phyloP scores from a whole-genome alignment of 305 asterid genomes.

The Fraxinus platypoda region DNA sequence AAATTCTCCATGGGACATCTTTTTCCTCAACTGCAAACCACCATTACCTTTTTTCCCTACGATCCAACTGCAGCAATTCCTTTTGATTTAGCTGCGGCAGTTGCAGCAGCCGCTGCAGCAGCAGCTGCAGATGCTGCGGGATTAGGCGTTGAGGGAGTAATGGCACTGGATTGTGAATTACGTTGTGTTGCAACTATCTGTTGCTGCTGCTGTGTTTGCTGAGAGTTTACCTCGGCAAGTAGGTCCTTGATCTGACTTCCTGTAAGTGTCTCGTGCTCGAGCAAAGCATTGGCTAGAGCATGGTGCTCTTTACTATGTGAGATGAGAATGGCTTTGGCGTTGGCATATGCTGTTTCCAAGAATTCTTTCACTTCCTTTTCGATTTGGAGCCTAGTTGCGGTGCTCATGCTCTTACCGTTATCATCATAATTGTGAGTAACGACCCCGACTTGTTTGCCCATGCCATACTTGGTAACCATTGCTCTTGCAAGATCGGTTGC shows the following conservation, averaged over 20 bases:
- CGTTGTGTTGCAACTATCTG: constrained; percentile 38
- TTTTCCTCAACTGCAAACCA: background rate
- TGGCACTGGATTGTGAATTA: constrained; percentile 39
- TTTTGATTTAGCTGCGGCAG: constrained; percentile 70
- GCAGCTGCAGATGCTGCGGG: constrained; percentile 48
- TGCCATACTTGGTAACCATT: constrained; percentile 88
- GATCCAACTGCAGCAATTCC: constrained; percentile 87
- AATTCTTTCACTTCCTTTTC: constrained; percentile 77
- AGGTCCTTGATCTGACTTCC: constrained; percentile 72
- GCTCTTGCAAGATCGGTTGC: constrained; percentile 81
- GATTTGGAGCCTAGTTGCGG: constrained; percentile 77
- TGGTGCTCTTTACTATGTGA: constrained; percentile 71
- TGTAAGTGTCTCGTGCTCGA: constrained; percentile 77
- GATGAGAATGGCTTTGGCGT: constrained; percentile 67
- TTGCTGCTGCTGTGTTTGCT: constrained; percentile 34
- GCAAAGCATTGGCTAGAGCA: constrained; percentile 81
- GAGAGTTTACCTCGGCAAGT: constrained; percentile 46
- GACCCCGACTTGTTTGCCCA: constrained; percentile 85
- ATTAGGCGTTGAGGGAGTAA: constrained; percentile 41
- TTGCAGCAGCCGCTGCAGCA: constrained; percentile 51
- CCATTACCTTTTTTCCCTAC: constrained; percentile 23
- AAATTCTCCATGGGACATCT: background rate
- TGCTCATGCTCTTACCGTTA: constrained; percentile 95
- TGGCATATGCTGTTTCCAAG: constrained; percentile 68
- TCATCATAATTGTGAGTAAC: constrained; percentile 87